Base-by-base conservation (phyloP, 1,139 yeast species). In the Schwanniomyces etchellsii region DNA sequence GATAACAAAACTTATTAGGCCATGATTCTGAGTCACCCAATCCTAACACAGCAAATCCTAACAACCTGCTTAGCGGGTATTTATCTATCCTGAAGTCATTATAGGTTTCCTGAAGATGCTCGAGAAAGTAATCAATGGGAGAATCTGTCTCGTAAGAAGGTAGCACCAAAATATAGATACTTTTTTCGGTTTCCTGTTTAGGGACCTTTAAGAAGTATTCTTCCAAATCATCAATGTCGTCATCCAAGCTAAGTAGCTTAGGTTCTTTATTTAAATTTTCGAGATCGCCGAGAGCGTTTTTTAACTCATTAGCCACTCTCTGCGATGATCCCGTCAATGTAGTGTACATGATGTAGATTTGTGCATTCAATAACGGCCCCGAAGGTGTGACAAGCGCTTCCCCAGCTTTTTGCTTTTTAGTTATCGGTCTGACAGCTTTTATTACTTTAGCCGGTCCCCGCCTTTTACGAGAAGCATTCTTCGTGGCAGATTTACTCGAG, bases 131-230 rank as follows among this genome's bases (percentile, higher is more conserved):
- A 54, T 88, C 97, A 28, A 89, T 70, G 7, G 96, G 96, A 2
- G 94, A 83, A 54, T 88, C 96, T 0, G 89, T 83, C 45, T 86
- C 96, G 50, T 88, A 88, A 0, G 96, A 85, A 2, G 97, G 97
- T 17, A 88, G 64, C 11, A 88, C 85, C 40, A 88, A 45, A 15
- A 89, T 50, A 47, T 85, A 88, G n/a, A 84, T 59, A 27, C 75
- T 64, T 33, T 64, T 60, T 18, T 42, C 46, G 11, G 25, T 27
- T 23, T 65, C 59, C 17, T 55, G 48, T 5, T 51, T 43, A 5
- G 86, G 84, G 10, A 81, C 77, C 28, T 75, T 68, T 28, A 84
- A 65, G 54, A 88, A 88, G 54, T 75, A 88, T 36, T 83, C 82
- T 47, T 88, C 96, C 34, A 85, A 60, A 53, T 88, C 96, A 40